Evolutionary conservation across 2,329 filamentous ascomycete genomes (phyloP).

Genomic region (Colletotrichum zoysiae): DNA sequence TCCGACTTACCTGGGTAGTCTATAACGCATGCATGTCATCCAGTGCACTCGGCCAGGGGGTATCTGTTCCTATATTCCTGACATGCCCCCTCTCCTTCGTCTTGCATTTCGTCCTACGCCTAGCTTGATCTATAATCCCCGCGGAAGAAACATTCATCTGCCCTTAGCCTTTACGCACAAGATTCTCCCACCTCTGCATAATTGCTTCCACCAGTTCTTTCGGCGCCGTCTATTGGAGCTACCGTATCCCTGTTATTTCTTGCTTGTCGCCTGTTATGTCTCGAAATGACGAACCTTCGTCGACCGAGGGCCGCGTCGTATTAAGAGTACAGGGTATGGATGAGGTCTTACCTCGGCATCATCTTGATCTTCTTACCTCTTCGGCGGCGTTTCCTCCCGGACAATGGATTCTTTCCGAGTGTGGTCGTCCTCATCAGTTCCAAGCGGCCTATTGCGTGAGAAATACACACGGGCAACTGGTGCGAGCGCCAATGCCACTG

Average conservation of each 20-base stretch:
- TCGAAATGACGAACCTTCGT: slow-evolving; percentile 13
- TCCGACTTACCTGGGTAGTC: neutral
- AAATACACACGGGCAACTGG: slow-evolving; percentile 29
- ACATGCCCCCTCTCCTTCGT: neutral
- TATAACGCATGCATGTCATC: slow-evolving; percentile 7
- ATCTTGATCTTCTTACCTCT: slow-evolving; percentile 22
- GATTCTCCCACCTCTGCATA: neutral
- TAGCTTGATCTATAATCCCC: neutral
- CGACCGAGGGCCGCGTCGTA: slow-evolving; percentile 5
- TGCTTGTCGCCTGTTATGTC: slow-evolving; percentile 6
- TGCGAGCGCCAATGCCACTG: slow-evolving; percentile 33
- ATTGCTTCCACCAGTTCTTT: neutral
- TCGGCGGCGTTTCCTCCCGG: slow-evolving; percentile 23
- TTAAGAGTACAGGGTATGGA: slow-evolving; percentile 35
- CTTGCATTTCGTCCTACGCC: neutral
- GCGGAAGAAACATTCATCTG: too few relatives aligned
- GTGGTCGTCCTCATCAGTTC: slow-evolving; percentile 30
- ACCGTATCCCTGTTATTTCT: neutral
- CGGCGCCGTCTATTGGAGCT: neutral
- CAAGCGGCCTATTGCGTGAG: slow-evolving; percentile 34
- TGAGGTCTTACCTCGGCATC: slow-evolving; percentile 32
- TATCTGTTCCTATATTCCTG: neutral
- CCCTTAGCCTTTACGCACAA: neutral
- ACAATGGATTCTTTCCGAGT: slow-evolving; percentile 32
- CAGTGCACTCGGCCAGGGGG: slow-evolving; percentile 2